Percentiles rank a stretch among this genome's conserved stretches.
phyloP scores from a whole-genome alignment of 1,139 yeast species.

The Torulaspora globosa region DNA sequence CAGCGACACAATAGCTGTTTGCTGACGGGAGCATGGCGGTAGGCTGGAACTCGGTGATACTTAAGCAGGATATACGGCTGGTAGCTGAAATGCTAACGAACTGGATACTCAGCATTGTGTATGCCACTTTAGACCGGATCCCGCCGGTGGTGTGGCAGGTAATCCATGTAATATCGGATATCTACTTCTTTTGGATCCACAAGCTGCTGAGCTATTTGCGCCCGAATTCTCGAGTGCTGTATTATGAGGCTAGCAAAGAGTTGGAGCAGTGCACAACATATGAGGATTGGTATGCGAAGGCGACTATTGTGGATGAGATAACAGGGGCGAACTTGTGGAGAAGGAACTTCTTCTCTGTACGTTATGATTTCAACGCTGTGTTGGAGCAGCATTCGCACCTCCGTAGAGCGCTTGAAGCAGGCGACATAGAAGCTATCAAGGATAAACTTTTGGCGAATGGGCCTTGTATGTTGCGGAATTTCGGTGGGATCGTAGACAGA shows the following conservation, averaged over 20 bases:
- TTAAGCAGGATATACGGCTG: not conserved
- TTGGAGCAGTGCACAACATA: constrained; percentile 41
- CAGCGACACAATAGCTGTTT: not conserved
- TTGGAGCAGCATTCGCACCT: constrained; percentile 66
- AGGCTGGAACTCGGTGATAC: not conserved
- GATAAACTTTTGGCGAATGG: constrained; percentile 74
- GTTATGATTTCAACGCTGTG: constrained; percentile 80
- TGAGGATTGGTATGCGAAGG: constrained; percentile 59
- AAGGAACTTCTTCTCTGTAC: constrained; percentile 74
- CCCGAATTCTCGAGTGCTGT: constrained; percentile 32
- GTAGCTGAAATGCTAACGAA: constrained; percentile 11
- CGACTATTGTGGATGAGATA: constrained; percentile 57
- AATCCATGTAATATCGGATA: constrained; percentile 55
- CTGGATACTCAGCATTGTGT: constrained; percentile 26
- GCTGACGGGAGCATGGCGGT: not conserved
- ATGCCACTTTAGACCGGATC: constrained; percentile 44
- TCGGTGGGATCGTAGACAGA: constrained; percentile 85
- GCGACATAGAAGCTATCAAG: constrained; percentile 57
- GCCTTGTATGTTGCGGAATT: constrained; percentile 61
- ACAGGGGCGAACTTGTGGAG: constrained; percentile 79
- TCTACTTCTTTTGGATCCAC: constrained; percentile 54
- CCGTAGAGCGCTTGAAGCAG: constrained; percentile 55
- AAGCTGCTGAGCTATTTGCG: constrained; percentile 32
- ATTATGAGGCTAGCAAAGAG: constrained; percentile 34
- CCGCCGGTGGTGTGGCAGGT: constrained; percentile 61